These are phyloP conservation scores for Dentiscutata heterogama DNA, from an alignment of 371 early-diverging fungal genomes.

Conservation along the genomic window DNA sequence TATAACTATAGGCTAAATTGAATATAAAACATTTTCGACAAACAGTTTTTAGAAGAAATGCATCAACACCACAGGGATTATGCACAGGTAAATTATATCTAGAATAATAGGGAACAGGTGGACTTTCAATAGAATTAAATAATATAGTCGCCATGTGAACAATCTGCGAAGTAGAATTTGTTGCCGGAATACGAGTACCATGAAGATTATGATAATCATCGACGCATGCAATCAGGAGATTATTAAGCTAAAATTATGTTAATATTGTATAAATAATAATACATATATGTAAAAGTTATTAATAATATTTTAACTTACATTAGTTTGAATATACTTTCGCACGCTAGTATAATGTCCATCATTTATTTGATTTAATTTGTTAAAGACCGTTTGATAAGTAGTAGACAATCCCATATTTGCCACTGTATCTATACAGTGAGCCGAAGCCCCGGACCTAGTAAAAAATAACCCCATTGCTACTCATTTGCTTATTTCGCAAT, in stretches of 20 bases:
- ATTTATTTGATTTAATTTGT: not conserved
- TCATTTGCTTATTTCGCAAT: slow-evolving; percentile 12
- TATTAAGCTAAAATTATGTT: not conserved
- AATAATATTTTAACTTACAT: not conserved
- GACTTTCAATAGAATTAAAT: not conserved
- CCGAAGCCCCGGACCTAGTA: not conserved
- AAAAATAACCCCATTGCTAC: not conserved
- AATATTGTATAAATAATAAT: not conserved
- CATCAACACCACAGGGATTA: not conserved
- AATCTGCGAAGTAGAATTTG: not conserved
- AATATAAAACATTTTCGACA: too few species aligned
- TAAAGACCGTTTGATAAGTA: slow-evolving; percentile 17
- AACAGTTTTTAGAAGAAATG: not conserved
- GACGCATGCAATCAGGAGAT: not conserved
- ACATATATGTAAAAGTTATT: not conserved
- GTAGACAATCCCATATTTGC: not conserved
- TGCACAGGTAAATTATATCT: not conserved
- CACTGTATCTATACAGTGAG: not conserved
- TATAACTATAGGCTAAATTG: too few species aligned
- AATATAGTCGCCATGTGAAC: not conserved
- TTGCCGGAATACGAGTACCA: not conserved
- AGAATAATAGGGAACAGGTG: not conserved
- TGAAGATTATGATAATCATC: slow-evolving; percentile 9
- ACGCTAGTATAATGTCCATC: not conserved
- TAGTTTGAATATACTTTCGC: not conserved